Evolutionary conservation across 208 protist genomes (phyloP).

Genomic region (Wallacemonas sp.): DNA sequence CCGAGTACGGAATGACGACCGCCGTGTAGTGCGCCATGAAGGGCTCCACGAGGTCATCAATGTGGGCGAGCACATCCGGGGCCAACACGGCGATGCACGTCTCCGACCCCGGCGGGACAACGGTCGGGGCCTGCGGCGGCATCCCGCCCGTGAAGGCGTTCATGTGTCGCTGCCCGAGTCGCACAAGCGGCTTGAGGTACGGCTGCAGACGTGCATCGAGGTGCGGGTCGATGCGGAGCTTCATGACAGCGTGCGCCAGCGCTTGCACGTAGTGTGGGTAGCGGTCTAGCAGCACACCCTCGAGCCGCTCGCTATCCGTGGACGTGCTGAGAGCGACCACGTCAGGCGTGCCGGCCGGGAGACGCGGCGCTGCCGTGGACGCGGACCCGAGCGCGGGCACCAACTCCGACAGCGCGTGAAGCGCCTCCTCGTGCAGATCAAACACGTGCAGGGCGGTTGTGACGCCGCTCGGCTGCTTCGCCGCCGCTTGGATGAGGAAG

Average conservation of each 20-base stretch:
- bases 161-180: slow-evolving; percentile 77
- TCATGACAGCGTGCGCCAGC: slow-evolving; percentile 62
- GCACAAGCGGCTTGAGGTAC: slow-evolving; percentile 71
- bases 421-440: slow-evolving; percentile 69
- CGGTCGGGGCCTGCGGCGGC: slow-evolving; percentile 69
- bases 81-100: slow-evolving; percentile 70
- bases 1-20: slow-evolving; percentile 76
- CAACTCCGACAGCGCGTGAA: slow-evolving; percentile 34
- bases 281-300: slow-evolving; percentile 45
- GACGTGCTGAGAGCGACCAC: slow-evolving; percentile 31
- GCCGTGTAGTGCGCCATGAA: slow-evolving; percentile 79
- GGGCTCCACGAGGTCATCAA: slow-evolving; percentile 75
- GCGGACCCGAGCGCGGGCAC: not conserved
- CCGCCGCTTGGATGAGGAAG: slow-evolving; percentile 51
- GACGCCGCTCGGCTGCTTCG: slow-evolving; percentile 32
- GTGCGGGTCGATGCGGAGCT: slow-evolving; percentile 54
- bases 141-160: slow-evolving; percentile 62
- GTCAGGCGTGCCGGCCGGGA: not conserved
- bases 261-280: slow-evolving; percentile 69
- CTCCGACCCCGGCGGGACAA: slow-evolving; percentile 38
- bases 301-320: slow-evolving; percentile 32
- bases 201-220: slow-evolving; percentile 48
- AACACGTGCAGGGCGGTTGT: slow-evolving; percentile 62
- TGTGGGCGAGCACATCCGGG: slow-evolving; percentile 71
- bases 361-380: not conserved